Base-by-base conservation (phyloP, 148 eudicot genomes). In the Silene conica region DNA sequence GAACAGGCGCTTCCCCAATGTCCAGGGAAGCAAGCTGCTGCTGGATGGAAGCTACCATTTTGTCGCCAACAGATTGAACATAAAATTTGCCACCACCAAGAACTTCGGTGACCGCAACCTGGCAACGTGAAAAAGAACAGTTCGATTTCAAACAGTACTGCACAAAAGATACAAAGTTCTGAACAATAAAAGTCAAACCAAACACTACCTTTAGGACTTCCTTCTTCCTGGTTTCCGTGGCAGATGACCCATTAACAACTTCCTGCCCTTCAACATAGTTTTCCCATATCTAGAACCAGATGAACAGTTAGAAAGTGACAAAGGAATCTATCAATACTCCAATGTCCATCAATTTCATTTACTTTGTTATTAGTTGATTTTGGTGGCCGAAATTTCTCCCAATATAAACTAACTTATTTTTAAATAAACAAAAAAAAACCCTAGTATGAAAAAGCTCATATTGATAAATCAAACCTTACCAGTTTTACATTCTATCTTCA, bases 211-310 rank as follows among this genome's bases (percentile, higher is more conserved):
- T 86, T 3, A 90, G 79, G 76, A 92, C 96, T 79, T 90, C 96
- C 80, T 95, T 95, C 76, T 92, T 85, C 81, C 85, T 85, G 66
- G 78, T 87, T 48, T 86, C 89, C 75, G 80, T 73, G 54, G 16
- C 73, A 38, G 88, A 31, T 70, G 89, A 63, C 48, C 89, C 96
- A 77, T 79, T 86, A 14, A 89, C 25, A 75, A 86, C 87, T 85
- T 90, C 97, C 78, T 90, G 94, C 74, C 99, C 99, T 81, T 95
- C 97, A 16, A 87, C 89, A 80, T 83, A 92, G 79, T 85, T 95
- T 81, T 89, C 96, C 99, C 99, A 95, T 78, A 95, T 86, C 99
- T 95, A 85, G 74, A 84, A 21, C 7, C 71, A 79, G 34, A 34
- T 45, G 14, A 25, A 61, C 38, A 67, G 46, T 81, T 56, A 69